Percentiles rank a stretch among this genome's conserved stretches.
Evolutionary conservation across 2,329 filamentous ascomycete species (phyloP).

Genomic region (Byssochlamys sp.): DNA sequence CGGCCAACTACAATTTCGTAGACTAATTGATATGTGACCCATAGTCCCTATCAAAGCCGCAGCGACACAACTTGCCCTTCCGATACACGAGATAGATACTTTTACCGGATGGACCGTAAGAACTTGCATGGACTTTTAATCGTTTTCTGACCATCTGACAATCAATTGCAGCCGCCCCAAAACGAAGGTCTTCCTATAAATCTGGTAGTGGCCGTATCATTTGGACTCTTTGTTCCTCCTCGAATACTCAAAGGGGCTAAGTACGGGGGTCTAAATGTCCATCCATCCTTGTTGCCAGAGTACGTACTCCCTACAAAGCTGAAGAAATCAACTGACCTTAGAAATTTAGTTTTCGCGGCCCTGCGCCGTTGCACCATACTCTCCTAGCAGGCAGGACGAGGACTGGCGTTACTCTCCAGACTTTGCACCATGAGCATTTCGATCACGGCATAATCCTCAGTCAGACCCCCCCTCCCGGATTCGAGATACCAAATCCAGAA

Average conservation of each 20-base stretch:
- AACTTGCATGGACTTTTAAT: conserved; percentile 3
- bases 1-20: conserved; percentile 10
- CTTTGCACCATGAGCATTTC: conserved; percentile 64
- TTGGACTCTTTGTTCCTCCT: conserved; percentile 77
- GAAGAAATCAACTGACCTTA: conserved; percentile 5
- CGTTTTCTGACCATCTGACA: neutral
- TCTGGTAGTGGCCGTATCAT: conserved; percentile 83
- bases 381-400: conserved; percentile 52
- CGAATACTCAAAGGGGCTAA: conserved; percentile 59
- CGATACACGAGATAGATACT: conserved; percentile 65
- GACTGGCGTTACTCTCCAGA: conserved; percentile 79
- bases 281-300: conserved; percentile 84
- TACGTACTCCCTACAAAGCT: conserved; percentile 30
- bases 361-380: conserved; percentile 79
- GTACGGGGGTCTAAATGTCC: conserved; percentile 86
- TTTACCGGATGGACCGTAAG: conserved; percentile 72
- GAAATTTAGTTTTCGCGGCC: conserved; percentile 58
- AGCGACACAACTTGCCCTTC: conserved; percentile 55
- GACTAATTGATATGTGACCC: conserved; percentile 2
- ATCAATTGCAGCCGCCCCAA: conserved; percentile 43
- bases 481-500: conserved; percentile 41
- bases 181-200: conserved; percentile 47
- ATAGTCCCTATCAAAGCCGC: conserved; percentile 63
- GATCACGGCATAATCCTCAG: conserved; percentile 68
- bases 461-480: conserved; percentile 54